Base-by-base conservation (phyloP, 768 basidiomycete genomes). In the Butyriboletus loyo region DNA sequence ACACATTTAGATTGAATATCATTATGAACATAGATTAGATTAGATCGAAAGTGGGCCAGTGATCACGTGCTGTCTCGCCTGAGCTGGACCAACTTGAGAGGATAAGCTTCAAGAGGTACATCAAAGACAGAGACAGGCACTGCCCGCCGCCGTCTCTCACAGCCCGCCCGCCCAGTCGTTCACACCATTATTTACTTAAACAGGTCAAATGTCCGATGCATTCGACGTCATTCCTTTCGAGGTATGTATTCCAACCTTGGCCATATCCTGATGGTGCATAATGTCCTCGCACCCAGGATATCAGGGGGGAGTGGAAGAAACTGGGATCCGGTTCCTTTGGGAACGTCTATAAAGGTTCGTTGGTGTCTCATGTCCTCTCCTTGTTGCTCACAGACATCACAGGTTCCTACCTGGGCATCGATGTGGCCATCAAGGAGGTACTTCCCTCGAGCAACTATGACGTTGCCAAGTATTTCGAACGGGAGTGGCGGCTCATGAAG, bases 401-500 rank as follows among this genome's bases (percentile, higher is more conserved):
- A 91, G 92, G 88, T 3, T 81, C 72, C 27, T 99, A 99, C 73
- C 86, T 99, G 32, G 97, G 97, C 8, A 91, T 97, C 58, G 91
- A 97, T 58, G 89, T 97, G 32, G 94, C 94, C 31, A 92, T 98
- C 71, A 97, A 97, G 70, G 95, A 98, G 73, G 93, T 98, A 4
- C 77, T 97, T 8, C 92, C 92, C 1, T 93, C 89, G 21, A 87
- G 73, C 6, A 91, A 89, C 52, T 98, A 98, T 71, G 92, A 97
- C 62, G 93, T 97, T 32, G 81, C 86, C 61, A 99, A 99, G 72
- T 98, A 99, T 75, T 96, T 98, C 68, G 92, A 96, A 65, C 82
- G 96, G n/a, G 96, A 99, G 78, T 97, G 94, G 92, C 81, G 91
- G 28, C 82, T 98, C 28, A 97, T 98, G 93, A 92, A 93, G 78